Conservation (phyloP, 2,329 filamentous ascomycete genomes). For the Diaporthe sp. region DNA sequence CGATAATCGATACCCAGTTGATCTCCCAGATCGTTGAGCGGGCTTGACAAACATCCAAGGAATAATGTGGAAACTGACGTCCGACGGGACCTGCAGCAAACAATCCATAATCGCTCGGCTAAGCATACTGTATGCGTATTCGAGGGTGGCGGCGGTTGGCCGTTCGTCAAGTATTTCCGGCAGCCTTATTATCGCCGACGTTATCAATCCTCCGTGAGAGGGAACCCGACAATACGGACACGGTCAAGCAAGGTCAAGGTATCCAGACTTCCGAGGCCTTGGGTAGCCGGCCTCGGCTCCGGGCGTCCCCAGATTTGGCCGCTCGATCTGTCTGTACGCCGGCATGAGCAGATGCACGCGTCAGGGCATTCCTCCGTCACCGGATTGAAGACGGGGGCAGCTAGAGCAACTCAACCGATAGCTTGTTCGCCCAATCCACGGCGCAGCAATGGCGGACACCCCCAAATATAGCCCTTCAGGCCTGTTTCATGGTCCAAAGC, state of each 20-base stretch:
- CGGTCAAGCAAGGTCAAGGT: constrained; percentile 10
- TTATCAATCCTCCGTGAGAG: neutral
- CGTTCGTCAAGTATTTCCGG: neutral
- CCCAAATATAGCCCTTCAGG: constrained; percentile 30
- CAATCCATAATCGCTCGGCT: neutral
- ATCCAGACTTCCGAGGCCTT: neutral
- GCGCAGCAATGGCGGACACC: constrained; percentile 4
- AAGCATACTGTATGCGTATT: neutral
- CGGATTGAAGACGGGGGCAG: neutral
- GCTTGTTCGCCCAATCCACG: neutral
- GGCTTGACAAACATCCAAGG: neutral
- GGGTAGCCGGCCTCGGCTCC: neutral
- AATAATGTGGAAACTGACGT: neutral
- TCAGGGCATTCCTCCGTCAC: neutral
- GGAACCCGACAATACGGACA: neutral
- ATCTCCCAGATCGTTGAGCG: constrained; percentile 1
- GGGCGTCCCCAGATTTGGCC: neutral
- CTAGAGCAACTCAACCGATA: neutral
- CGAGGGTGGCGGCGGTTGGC: neutral
- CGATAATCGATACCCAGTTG: neutral
- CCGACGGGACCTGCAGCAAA: neutral
- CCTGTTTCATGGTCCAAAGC: constrained; percentile 21
- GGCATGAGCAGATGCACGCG: neutral
- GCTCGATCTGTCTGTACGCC: neutral
- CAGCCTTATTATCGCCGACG: neutral